Percentiles rank a stretch among this genome's conserved stretches.
Conservation (phyloP, 768 basidiomycete genomes). For the Myochromella boudieri region DNA sequence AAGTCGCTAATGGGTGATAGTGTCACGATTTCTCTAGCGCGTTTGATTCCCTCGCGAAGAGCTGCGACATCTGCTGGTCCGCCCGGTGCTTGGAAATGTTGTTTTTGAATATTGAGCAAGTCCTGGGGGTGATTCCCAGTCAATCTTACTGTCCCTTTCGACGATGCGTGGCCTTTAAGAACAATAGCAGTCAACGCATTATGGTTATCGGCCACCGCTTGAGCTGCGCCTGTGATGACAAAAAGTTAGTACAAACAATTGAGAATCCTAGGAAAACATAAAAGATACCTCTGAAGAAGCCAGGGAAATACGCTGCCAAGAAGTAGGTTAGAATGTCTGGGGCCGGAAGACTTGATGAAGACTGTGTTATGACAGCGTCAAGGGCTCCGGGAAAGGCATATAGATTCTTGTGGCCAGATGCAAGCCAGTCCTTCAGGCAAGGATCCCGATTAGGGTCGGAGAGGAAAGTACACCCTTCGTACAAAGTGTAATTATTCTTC, state of each 20-base stretch:
- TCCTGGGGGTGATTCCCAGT: constrained; percentile 31
- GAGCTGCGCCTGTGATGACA: constrained; percentile 16
- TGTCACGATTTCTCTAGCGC: constrained; percentile 20
- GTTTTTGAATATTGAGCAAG: constrained; percentile 26
- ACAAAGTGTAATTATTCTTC: constrained; percentile 27
- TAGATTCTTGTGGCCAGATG: constrained; percentile 20
- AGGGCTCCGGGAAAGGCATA: constrained; percentile 27
- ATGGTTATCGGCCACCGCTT: constrained; percentile 21
- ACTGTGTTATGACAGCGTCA: constrained; percentile 22
- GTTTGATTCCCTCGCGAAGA: constrained; percentile 25
- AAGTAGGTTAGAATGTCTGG: constrained; percentile 29
- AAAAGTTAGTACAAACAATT: neutral
- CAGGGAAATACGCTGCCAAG: constrained; percentile 23
- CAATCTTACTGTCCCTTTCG: constrained; percentile 28
- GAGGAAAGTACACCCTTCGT: constrained; percentile 25
- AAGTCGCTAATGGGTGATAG: constrained; percentile 15
- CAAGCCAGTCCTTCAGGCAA: constrained; percentile 26
- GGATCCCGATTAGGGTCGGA: constrained; percentile 26
- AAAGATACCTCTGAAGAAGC: constrained; percentile 26
- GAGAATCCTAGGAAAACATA: neutral
- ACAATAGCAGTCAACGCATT: constrained; percentile 24
- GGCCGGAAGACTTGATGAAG: constrained; percentile 18
- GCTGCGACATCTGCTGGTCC: constrained; percentile 24
- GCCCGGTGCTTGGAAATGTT: constrained; percentile 25
- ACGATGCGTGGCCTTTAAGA: constrained; percentile 28